Percentiles rank a stretch among this genome's conserved stretches.
Evolutionary conservation across 148 eudicot species (phyloP).

Genomic region (Fagopyrum esculentum): DNA sequence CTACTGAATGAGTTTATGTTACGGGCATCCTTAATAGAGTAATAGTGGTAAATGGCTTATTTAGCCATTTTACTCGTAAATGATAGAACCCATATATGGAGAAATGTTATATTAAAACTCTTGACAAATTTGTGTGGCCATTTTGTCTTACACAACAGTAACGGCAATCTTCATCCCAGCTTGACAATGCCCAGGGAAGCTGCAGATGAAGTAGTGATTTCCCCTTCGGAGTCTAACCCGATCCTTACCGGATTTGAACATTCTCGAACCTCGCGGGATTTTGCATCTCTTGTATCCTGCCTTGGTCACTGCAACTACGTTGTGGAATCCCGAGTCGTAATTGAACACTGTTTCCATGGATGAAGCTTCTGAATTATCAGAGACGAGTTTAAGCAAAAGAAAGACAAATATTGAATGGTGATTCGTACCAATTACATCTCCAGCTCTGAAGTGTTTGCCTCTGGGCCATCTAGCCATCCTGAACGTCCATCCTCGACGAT

Average conservation of each 20-base stretch:
- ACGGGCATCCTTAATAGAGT: no score
- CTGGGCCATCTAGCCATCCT: slow-evolving; percentile 23
- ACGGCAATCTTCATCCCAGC: slow-evolving; percentile 27
- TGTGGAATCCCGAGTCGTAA: slow-evolving; percentile 19
- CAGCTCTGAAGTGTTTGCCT: slow-evolving; percentile 24
- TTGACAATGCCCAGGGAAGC: slow-evolving; percentile 23
- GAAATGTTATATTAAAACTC: no score
- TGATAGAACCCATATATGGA: no score
- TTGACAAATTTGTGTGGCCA: background rate
- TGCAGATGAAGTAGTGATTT: slow-evolving; percentile 33
- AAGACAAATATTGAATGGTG: background rate
- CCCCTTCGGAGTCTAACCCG: slow-evolving; percentile 19
- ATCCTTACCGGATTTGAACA: slow-evolving; percentile 23
- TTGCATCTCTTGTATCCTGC: slow-evolving; percentile 19
- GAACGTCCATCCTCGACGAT: slow-evolving; percentile 23
- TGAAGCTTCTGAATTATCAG: background rate
- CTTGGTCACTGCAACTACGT: slow-evolving; percentile 23
- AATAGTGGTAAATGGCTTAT: no score
- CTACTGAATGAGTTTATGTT: no score
- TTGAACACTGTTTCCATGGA: slow-evolving; percentile 22
- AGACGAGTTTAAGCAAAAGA: no score
- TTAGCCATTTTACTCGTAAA: no score
- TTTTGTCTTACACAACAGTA: background rate
- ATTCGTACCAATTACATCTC: slow-evolving; percentile 30
- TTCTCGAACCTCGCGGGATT: slow-evolving; percentile 10